Percentiles rank a stretch among this genome's conserved stretches.
Conservation (phyloP, 352 stramenopile species). For the Albugo laibachii region DNA sequence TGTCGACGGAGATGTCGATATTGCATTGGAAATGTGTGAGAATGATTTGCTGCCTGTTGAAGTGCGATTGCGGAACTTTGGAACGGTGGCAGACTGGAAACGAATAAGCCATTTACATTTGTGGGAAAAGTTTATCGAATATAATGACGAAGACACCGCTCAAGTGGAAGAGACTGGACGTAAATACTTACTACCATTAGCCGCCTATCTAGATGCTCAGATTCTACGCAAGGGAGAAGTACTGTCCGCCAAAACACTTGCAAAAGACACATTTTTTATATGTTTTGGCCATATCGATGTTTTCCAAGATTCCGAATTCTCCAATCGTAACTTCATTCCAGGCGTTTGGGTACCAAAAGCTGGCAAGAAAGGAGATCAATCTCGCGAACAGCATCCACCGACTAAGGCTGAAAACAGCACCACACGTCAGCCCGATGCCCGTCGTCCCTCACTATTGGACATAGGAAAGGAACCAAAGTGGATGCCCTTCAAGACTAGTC, state of each 20-base stretch:
- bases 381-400: too few species aligned
- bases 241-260: slow-evolving; percentile 16
- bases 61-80: slow-evolving; percentile 12
- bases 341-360: slow-evolving; percentile 10
- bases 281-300: slow-evolving; percentile 59
- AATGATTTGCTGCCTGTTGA: slow-evolving; percentile 29
- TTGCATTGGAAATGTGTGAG: slow-evolving; percentile 45
- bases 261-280: slow-evolving; percentile 52
- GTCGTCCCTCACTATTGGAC: slow-evolving; percentile 15
- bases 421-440: neutral
- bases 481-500: slow-evolving; percentile 40
- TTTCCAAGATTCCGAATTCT: slow-evolving; percentile 7
- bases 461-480: slow-evolving; percentile 29
- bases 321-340: slow-evolving; percentile 15
- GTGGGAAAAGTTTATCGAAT: slow-evolving; percentile 43
- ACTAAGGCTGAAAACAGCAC: too few species aligned
- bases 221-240: slow-evolving; percentile 19
- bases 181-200: slow-evolving; percentile 24
- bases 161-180: neutral
- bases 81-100: slow-evolving; percentile 30
- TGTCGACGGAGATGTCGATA: slow-evolving; percentile 25
- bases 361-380: too few species aligned
- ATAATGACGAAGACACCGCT: slow-evolving; percentile 8
- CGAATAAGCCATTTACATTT: slow-evolving; percentile 36
- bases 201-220: slow-evolving; percentile 37